Evolutionary conservation across 1,284 basidiomycete genomes (phyloP), one percentile per base, ranked within the genome.

Genomic region (Ceratobasidium sp.): DNA sequence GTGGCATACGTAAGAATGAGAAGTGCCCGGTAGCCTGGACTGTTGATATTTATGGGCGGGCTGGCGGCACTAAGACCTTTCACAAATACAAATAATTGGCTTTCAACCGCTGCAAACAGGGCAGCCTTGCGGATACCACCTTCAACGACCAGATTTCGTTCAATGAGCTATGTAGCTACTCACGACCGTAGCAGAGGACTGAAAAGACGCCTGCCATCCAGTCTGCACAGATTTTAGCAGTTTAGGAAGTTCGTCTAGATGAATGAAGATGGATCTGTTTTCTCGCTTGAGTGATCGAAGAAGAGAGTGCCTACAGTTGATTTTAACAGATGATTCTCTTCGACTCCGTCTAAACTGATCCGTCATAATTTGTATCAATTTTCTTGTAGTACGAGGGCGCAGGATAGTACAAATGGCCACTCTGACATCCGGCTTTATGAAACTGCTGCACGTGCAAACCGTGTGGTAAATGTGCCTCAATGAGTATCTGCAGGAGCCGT

Each of bases 141-240:
- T 41, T 6, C 36, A 28, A 12, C 10, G 14, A 14, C 5, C 43
- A 32, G 10, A 12, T 23, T 21, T 14, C 5, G 2, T 34, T 8
- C 2, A 16, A 18, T 23, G 5, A 23, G 30, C 10, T 12, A 3
- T 61, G 28, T 23, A 46, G 14, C 2, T 39, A 23, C 52, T 55
- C 5, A 69, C 65, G 18, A 69, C 53, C 8, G 53, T 57, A 3
- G 65, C 52, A 4, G 65, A 69, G 1, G 50, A 43, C 41, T 69
- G 65, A 32, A 69, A 69, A 5, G 65, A n/a, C 12, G 52, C 26
- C 10, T 43, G 34, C 65, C 65, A 69, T 1, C 53, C 65, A 9
- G 52, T n/a, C 12, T 58, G 65, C 3, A 46, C 43, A 2, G 65
- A 69, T 16, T 46, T 57, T 3, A 69, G 30, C 21, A 53, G 26